Percentiles rank a stretch among this genome's conserved stretches.
phyloP scores from a whole-genome alignment of 768 basidiomycete species.

The Leccinum variicolor region DNA sequence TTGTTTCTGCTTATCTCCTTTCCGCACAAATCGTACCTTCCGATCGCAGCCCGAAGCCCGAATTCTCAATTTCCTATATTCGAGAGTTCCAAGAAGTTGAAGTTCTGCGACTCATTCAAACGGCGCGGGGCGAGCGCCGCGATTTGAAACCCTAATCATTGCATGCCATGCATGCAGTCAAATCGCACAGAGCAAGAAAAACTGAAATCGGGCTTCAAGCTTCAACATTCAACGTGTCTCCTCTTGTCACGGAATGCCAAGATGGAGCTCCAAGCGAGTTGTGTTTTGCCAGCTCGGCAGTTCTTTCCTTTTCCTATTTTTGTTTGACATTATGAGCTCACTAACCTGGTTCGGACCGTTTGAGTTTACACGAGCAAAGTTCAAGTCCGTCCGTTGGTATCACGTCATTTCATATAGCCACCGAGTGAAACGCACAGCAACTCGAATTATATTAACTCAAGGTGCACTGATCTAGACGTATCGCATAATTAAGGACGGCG shows the following conservation, averaged over 20 bases:
- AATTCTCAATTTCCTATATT: slow-evolving; percentile 1
- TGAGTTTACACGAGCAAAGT: slow-evolving; percentile 17
- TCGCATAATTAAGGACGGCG: slow-evolving; percentile 16
- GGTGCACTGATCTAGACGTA: slow-evolving; percentile 9
- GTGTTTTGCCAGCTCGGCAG: slow-evolving; percentile 11
- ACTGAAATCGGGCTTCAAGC: slow-evolving; percentile 8
- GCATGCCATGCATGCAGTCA: background rate
- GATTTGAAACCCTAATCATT: background rate
- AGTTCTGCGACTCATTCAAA: background rate
- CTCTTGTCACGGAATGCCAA: background rate
- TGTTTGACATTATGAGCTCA: background rate
- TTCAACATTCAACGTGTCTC: slow-evolving; percentile 11
- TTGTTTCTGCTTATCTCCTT: slow-evolving; percentile 24
- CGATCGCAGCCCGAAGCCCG: slow-evolving; percentile 4
- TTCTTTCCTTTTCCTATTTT: background rate
- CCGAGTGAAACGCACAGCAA: slow-evolving; percentile 15
- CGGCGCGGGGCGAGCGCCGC: background rate
- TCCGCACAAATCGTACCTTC: slow-evolving; percentile 11
- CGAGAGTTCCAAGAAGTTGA: slow-evolving; percentile 8
- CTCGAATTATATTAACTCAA: slow-evolving; percentile 7
- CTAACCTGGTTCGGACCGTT: slow-evolving; percentile 20
- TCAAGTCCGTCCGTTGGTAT: slow-evolving; percentile 21
- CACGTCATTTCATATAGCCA: slow-evolving; percentile 28
- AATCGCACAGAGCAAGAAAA: background rate
- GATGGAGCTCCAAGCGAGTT: slow-evolving; percentile 13